Percentiles rank a stretch among this genome's conserved stretches.
These are phyloP conservation scores for Aquanectria penicillioides DNA, from an alignment of 2,329 filamentous ascomycete genomes.

Conservation along the genomic window DNA sequence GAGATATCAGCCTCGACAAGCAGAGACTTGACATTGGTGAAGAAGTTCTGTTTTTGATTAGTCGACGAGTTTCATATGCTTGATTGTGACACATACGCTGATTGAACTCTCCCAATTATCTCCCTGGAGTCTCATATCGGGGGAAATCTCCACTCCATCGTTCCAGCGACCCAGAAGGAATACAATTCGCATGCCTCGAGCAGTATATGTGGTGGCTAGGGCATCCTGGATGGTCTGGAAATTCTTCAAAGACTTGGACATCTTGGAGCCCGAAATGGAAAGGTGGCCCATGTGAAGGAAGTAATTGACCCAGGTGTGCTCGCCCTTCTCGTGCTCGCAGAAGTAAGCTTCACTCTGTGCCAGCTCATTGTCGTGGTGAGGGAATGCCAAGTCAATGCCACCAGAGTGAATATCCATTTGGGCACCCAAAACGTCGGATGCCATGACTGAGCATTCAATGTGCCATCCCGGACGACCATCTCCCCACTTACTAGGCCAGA, in stretches of 20 bases:
- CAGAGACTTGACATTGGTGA: constrained; percentile 65
- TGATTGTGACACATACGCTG: constrained; percentile 58
- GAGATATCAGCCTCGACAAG: constrained; percentile 56
- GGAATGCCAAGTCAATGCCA: constrained; percentile 90
- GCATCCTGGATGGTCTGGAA: constrained; percentile 94
- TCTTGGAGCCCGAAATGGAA: constrained; percentile 86
- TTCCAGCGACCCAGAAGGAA: constrained; percentile 92
- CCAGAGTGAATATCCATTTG: constrained; percentile 94
- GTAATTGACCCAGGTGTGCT: constrained; percentile 90
- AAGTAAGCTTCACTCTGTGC: constrained; percentile 93
- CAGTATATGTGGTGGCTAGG: constrained; percentile 74
- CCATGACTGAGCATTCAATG: constrained; percentile 97
- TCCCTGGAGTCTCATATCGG: constrained; percentile 79
- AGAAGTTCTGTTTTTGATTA: constrained; percentile 61
- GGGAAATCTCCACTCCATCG: constrained; percentile 89
- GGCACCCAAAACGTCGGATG: constrained; percentile 84
- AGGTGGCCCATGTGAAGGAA: constrained; percentile 96
- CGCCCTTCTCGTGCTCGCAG: constrained; percentile 58
- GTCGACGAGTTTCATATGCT: not conserved
- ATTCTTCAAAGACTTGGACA: constrained; percentile 96
- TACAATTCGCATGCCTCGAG: constrained; percentile 82
- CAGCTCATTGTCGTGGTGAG: constrained; percentile 92
- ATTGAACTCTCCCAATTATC: constrained; percentile 83
- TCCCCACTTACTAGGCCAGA: constrained; percentile 90
- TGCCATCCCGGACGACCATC: constrained; percentile 93